Conservation (phyloP, 2,329 filamentous ascomycete species). For the Fusarium mangiferae region DNA sequence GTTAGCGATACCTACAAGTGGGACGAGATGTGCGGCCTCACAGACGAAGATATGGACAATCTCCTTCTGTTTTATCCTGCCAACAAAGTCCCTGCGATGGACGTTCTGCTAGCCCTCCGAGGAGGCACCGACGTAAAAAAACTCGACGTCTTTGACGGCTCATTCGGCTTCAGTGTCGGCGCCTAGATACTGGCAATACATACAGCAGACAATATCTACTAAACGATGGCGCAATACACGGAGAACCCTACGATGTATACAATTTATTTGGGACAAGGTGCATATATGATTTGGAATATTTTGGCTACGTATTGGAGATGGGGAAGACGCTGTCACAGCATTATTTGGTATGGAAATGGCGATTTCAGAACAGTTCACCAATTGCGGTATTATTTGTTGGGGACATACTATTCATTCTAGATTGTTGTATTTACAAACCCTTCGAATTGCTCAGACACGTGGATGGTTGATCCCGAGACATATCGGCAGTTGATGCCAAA, state of each 20-base stretch:
- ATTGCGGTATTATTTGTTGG: neutral
- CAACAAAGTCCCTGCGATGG: conserved; percentile 65
- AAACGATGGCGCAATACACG: conserved; percentile 5
- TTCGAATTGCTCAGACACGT: neutral
- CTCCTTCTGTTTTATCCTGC: conserved; percentile 79
- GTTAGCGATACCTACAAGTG: conserved; percentile 89
- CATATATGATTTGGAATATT: conserved; percentile 35
- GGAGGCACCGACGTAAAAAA: conserved; percentile 55
- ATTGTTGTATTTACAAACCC: conserved; percentile 13
- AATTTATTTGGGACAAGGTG: conserved; percentile 35
- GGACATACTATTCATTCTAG: conserved; percentile 8
- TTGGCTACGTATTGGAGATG: neutral
- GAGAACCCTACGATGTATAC: conserved; percentile 32
- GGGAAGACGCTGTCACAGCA: neutral
- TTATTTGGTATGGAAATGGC: conserved; percentile 7
- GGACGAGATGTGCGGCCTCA: conserved; percentile 85
- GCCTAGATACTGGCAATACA: conserved; percentile 36
- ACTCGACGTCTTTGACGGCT: conserved; percentile 68
- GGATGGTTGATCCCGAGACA: neutral
- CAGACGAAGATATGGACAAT: conserved; percentile 83
- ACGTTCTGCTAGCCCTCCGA: conserved; percentile 65
- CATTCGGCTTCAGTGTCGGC: conserved; percentile 68
- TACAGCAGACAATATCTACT: neutral
- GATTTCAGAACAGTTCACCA: neutral
- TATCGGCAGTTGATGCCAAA: neutral